phyloP scores from a whole-genome alignment of 2,329 filamentous ascomycete species.

The Chaetomium olivaceum region DNA sequence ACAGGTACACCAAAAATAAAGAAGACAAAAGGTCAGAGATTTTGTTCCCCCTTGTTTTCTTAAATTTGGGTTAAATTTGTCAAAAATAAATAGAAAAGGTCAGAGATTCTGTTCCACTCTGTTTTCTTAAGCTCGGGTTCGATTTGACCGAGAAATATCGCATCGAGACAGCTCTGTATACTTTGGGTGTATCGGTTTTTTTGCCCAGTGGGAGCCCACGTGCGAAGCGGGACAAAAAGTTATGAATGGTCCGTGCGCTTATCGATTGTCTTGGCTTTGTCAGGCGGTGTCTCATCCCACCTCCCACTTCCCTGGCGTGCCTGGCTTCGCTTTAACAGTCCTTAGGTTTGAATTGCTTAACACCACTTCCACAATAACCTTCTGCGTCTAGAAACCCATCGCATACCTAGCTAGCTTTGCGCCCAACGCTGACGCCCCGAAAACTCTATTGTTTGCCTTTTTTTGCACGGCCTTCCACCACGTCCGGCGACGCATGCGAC shows the following conservation, averaged over 20 bases:
- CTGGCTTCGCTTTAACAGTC: not conserved
- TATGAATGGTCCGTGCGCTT: constrained; percentile 23
- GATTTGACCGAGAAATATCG: too few relatives aligned
- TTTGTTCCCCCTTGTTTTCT: too few relatives aligned
- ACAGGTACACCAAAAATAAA: too few relatives aligned
- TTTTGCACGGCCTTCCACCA: not conserved
- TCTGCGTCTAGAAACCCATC: not conserved
- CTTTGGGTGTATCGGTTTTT: too few relatives aligned
- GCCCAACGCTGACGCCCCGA: not conserved
- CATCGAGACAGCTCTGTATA: too few relatives aligned
- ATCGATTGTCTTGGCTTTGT: constrained; percentile 18
- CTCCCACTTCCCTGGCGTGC: not conserved
- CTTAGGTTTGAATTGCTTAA: not conserved
- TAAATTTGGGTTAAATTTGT: too few relatives aligned
- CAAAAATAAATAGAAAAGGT: too few relatives aligned
- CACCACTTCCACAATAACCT: not conserved
- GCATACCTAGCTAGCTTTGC: not conserved
- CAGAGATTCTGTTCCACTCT: too few relatives aligned
- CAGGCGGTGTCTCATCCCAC: constrained; percentile 17
- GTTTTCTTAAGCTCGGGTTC: too few relatives aligned
- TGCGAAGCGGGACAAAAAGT: not conserved
- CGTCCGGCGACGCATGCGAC: not conserved
- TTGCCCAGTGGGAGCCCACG: too few relatives aligned
- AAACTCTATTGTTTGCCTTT: not conserved
- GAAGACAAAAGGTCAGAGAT: too few relatives aligned